Conservation (phyloP, 345 rosid genomes). For the Cardiospermum halicacabum region DNA sequence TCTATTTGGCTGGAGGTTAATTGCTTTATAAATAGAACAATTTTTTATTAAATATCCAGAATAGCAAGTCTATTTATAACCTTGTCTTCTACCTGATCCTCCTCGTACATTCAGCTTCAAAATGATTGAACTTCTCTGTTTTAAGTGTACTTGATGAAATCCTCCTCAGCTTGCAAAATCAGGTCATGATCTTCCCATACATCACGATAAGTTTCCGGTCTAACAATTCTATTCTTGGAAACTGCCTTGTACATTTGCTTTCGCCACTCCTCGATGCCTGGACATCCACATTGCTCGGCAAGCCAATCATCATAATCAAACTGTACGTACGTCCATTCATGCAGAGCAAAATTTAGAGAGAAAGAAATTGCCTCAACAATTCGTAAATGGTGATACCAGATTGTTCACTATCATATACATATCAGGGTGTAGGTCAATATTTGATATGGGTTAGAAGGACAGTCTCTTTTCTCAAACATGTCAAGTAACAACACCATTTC, state of each 20-base stretch:
- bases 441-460: not conserved
- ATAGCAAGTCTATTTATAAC: no score
- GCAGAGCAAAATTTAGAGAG: not conserved
- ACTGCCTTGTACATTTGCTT: constrained; percentile 29
- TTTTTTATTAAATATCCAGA: no score
- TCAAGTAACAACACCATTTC: not conserved
- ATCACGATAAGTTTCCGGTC: constrained; percentile 49
- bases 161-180: constrained; percentile 43
- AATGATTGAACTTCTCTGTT: not conserved
- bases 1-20: not conserved
- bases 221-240: not conserved
- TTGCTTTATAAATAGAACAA: not conserved
- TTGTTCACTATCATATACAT: not conserved
- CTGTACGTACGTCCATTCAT: constrained; percentile 23
- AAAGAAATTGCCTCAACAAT: not conserved
- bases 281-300: constrained; percentile 36
- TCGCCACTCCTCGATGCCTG: constrained; percentile 52
- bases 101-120: not conserved
- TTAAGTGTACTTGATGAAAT: constrained; percentile 34
- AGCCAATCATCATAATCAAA: constrained; percentile 57
- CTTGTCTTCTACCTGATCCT: no score
- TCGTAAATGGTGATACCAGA: not conserved
- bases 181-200: constrained; percentile 58
- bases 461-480: not conserved
- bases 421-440: not conserved